These are phyloP conservation scores for Tolypocladium inflatum DNA, from an alignment of 2,329 filamentous ascomycete species.

Conservation along the genomic window DNA sequence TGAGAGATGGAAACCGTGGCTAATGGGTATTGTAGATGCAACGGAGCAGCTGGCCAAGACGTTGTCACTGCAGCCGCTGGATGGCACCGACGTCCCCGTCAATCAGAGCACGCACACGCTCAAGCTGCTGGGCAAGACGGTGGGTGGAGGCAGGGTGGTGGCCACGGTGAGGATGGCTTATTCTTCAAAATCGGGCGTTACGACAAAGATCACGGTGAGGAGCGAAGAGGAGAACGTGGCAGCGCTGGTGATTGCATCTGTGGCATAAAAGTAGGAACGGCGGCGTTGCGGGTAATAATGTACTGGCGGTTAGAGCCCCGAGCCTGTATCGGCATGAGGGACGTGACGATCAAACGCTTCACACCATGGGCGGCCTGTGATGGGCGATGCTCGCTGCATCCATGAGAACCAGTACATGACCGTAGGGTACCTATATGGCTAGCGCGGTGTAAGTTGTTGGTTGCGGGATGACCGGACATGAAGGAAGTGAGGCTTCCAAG, in stretches of 20 bases:
- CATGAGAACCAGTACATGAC: not conserved
- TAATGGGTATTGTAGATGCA: slow-evolving; percentile 53
- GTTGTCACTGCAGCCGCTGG: slow-evolving; percentile 84
- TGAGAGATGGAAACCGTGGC: not conserved
- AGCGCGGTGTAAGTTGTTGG: not conserved
- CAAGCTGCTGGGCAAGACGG: slow-evolving; percentile 92
- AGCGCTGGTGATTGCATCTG: slow-evolving; percentile 70
- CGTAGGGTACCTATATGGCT: not conserved
- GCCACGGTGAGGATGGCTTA: slow-evolving; percentile 87
- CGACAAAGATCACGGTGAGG: slow-evolving; percentile 87
- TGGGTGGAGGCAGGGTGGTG: slow-evolving; percentile 81
- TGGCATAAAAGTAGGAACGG: slow-evolving; percentile 50
- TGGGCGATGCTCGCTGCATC: not conserved
- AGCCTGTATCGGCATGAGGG: not conserved
- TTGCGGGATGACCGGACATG: not conserved
- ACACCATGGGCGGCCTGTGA: not conserved
- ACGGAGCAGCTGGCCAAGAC: slow-evolving; percentile 83
- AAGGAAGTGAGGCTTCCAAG: not conserved
- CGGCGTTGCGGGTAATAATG: slow-evolving; percentile 27
- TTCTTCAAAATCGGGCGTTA: slow-evolving; percentile 85
- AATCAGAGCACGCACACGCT: slow-evolving; percentile 87
- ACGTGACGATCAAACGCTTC: not conserved
- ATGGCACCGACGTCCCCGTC: slow-evolving; percentile 85
- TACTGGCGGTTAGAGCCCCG: slow-evolving; percentile 18
- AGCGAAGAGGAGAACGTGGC: slow-evolving; percentile 91